Base-by-base conservation (phyloP, 768 basidiomycete genomes). In the Rhizopogon roseolus region DNA sequence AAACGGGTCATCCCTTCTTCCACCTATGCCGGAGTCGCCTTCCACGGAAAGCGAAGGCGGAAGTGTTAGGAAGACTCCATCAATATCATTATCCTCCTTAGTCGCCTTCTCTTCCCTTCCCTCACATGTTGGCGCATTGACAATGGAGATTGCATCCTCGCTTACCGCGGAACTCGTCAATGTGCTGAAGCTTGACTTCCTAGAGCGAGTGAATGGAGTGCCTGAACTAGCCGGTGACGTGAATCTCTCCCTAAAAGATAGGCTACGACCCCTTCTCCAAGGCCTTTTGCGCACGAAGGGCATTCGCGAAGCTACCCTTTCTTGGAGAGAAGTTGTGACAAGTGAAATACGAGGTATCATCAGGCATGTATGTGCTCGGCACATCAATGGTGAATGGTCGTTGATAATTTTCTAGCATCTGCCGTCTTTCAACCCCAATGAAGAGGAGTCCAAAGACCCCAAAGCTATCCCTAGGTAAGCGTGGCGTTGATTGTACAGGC, bases 151-250 rank as follows among this genome's bases (percentile, higher is more conserved):
- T 58, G 82, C 88, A 0, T 73, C 79, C 2, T 88, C 89, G 0
- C 73, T 97, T 22, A 85, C 91, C 6, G 75, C 81, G 16, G 93
- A 96, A 64, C 73, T 95, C 2, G 82, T 91, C n/a, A 75, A 76
- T 25, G 78, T 86, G 3, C 76, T 95, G 28, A 78, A 80, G 44
- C 74, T 76, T 45, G 90, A 92, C 67, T 71, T 94, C 34, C 70
- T 79, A 3, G 76, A 81, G 45, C 79, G 84, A 17, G 75, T 82
- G 39, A 61, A 64, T 54, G 43, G 55, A n/a, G 62, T 29, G 19
- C 54, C 59, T 14, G 58, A 52, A 50, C 50, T 53, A 29, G 40
- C 59, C 46, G 50, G 50, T 28, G 64, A 71, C 49, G 60, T 63
- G 25, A 68, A 80, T 53, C 65, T 79, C 56, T 74, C 74, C 1